phyloP scores from a whole-genome alignment of 208 protist genomes.

The Acanthamoeba culbertsoni region DNA sequence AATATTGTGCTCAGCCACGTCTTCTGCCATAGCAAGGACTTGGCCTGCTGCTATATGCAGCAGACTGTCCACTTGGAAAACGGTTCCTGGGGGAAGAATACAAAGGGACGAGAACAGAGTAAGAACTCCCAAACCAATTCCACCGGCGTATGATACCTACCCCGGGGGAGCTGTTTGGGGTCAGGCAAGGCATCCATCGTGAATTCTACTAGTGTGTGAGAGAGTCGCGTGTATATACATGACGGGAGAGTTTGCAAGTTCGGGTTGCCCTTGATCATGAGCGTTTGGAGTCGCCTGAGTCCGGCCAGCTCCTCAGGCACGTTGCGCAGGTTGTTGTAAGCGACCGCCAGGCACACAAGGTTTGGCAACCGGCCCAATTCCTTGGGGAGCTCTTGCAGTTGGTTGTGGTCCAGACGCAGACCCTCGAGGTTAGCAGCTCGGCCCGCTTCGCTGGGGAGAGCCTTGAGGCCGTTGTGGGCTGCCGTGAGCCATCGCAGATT shows the following conservation, averaged over 20 bases:
- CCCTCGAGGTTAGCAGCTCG: neutral
- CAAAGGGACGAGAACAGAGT: too few species aligned
- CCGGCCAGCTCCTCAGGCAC: slow-evolving; percentile 10
- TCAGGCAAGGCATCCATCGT: neutral
- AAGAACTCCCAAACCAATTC: too few species aligned
- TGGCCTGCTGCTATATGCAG: neutral
- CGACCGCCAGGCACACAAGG: neutral
- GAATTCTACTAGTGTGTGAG: neutral
- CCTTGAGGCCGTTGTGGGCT: neutral
- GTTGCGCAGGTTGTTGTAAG: neutral
- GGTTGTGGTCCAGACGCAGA: neutral
- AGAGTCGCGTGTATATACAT: neutral
- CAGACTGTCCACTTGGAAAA: neutral
- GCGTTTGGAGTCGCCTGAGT: neutral
- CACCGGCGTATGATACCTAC: neutral
- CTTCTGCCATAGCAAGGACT: neutral
- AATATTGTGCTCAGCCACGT: neutral
- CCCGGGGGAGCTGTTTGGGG: neutral
- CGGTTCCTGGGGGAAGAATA: neutral
- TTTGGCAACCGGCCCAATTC: neutral
- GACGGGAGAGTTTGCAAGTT: neutral
- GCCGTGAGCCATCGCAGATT: slow-evolving; percentile 25
- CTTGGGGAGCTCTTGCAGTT: neutral
- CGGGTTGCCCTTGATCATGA: neutral
- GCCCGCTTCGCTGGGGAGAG: neutral